Percentiles rank a stretch among this genome's conserved stretches.
Conservation (phyloP, 306 rosid genomes). For the Prunus persica region Prunus_persica_NCBIv2 NC_034012.1:8227501-8228000, state of each 20-base stretch:
- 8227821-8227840: conserved; percentile 38
- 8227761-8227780: conserved; percentile 2
- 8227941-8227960: conserved; percentile 58
- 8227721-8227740: background rate
- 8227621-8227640: conserved; percentile 6
- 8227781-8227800: background rate
- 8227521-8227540: conserved; percentile 54
- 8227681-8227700: conserved; percentile 43
- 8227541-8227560: conserved; percentile 95
- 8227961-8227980: conserved; percentile 66
- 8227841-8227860: conserved; percentile 20
- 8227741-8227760: conserved; percentile 4
- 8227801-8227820: conserved; percentile 4
- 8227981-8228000: conserved; percentile 49
- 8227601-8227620: conserved; percentile 34
- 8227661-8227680: conserved; percentile 18
- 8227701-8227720: background rate
- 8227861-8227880: conserved; percentile 26
- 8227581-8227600: conserved; percentile 37
- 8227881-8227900: conserved; percentile 25
- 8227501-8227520: conserved; percentile 65
- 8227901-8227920: conserved; percentile 33
- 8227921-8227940: conserved; percentile 31
- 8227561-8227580: conserved; percentile 70
- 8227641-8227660: conserved; percentile 15